Conservation (phyloP, 2,329 filamentous ascomycete genomes). For the Sarocladiaceae sp. region DNA sequence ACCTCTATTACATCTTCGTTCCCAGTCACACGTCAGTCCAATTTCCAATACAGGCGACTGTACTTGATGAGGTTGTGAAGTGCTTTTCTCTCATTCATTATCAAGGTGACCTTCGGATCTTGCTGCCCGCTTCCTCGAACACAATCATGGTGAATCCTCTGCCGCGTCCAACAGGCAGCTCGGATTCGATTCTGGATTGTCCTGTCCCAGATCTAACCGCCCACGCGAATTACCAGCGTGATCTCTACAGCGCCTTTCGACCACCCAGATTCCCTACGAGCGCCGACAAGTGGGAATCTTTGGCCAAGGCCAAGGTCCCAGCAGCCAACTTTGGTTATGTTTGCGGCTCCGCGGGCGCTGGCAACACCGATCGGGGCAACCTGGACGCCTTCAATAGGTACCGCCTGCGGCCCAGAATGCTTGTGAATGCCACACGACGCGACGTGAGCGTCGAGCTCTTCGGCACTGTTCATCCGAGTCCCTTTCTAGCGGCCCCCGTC, state of each 20-base stretch:
- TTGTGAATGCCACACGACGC: slow-evolving; percentile 19
- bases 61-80: too few species aligned
- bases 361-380: slow-evolving; percentile 1
- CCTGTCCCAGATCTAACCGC: slow-evolving; percentile 1
- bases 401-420: slow-evolving; percentile 3
- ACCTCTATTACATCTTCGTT: too few species aligned
- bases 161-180: not conserved
- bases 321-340: slow-evolving; percentile 4
- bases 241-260: slow-evolving; percentile 1
- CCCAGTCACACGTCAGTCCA: too few species aligned
- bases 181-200: not conserved
- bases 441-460: slow-evolving; percentile 48
- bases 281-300: slow-evolving; percentile 4
- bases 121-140: not conserved
- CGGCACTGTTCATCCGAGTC: slow-evolving; percentile 43
- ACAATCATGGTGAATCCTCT: not conserved
- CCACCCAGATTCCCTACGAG: slow-evolving; percentile 4
- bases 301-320: not conserved
- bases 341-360: not conserved
- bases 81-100: not conserved
- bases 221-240: slow-evolving; percentile 2
- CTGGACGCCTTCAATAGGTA: not conserved
- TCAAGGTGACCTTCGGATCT: not conserved
- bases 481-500: slow-evolving; percentile 45
- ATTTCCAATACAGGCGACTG: too few species aligned